Evolutionary conservation across 1,284 basidiomycete species (phyloP), one percentile per base, ranked within the genome.

Genomic region (Tilletia setariae): DNA sequence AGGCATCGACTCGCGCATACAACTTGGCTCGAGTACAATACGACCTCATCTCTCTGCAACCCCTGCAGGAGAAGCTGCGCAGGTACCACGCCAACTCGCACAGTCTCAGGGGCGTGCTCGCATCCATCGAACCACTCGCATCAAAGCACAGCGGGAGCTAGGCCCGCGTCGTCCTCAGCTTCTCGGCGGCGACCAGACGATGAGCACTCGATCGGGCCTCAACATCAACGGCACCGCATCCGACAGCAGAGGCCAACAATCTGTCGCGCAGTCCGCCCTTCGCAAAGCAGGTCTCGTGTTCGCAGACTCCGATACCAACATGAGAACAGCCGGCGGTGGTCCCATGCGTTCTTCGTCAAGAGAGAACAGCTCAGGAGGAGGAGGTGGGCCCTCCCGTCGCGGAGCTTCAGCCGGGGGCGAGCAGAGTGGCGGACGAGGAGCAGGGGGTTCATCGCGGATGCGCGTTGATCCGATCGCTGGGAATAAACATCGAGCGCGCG

Each of bases 261-360:
- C 69, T 15, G 70, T 75, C 43, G 72, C 74, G 0, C 72, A 72
- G 4, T 67, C 72, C 47, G 74, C 74, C 7, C 64, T 75, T 21
- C 72, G 74, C 28, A 72, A 67, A 42, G 74, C 74, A 3, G 74
- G 74, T 15, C 70, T 75, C 11, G 68, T 30, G 7, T 9, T 72
- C 1, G 51, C 32, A 3, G 74, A 75, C 49, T 68, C 72, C 2
- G 74, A 75, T 32, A 59, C 40, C 6, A 69, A 69, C 21, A 72
- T 72, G 70, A 28, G 70, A 2, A 53, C 53, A 49, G 44, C 64
- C 25, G 56, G 67, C 16, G 30, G 64, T 13, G 68, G 70, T 32
- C 67, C 67, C 7, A 30, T 49, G 56, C 47, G 51, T 28, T 3
- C 35, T 25, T 23, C 35, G 53, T 32, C 30, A 21, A 13, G 59